Evolutionary conservation across 2,329 filamentous ascomycete genomes (phyloP), one percentile per base, ranked within the genome.

Genomic region (Bipolaris oryzae): DNA sequence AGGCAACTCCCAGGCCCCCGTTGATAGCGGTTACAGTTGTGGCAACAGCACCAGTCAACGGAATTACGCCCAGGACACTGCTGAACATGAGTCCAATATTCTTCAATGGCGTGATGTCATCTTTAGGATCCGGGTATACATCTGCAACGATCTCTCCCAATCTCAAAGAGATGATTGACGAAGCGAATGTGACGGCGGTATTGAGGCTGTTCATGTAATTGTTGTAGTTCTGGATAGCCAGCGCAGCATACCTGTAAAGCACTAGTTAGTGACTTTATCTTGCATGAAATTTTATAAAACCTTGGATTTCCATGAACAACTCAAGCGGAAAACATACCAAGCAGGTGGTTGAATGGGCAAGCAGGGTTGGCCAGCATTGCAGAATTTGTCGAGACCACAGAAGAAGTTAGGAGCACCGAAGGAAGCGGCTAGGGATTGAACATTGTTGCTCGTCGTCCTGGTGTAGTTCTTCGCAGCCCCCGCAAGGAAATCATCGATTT

Each of bases 201-300:
- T 58, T 58, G 28, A 58, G 39, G 15, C 25, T 20, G 23, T 58
- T 53, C 50, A 53, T 53, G 38, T 58, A 58, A 45, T 58, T 58
- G 50, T 54, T 58, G 39, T 50, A 58, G 39, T 58, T 58, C 28
- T 58, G 55, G n/a, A 58, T 58, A 34, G 44, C 45, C 31, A 58
- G 25, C n/a, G 39, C 38, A 18, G 50, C 50, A 33, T 54, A 58
- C 55, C 55, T 58, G 37, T 3, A 37, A 16, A 37, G 10, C n/a
- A 37, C 34, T 37, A 37, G 34, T 37, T 10, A 37, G n/a, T 7
- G 3, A 16, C 9, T 6, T 6, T 10, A 28, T 28, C 25, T 3
- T 28, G 9, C 25, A 3, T 28, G 25, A 28, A 9, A 6, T 10
- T 28, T 28, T 3, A 28, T 28, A 28, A 28, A 28, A 21, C 5